These are phyloP conservation scores for Ehretia macrophylla DNA, from an alignment of 257 asterid species.

Conservation along the genomic window DNA sequence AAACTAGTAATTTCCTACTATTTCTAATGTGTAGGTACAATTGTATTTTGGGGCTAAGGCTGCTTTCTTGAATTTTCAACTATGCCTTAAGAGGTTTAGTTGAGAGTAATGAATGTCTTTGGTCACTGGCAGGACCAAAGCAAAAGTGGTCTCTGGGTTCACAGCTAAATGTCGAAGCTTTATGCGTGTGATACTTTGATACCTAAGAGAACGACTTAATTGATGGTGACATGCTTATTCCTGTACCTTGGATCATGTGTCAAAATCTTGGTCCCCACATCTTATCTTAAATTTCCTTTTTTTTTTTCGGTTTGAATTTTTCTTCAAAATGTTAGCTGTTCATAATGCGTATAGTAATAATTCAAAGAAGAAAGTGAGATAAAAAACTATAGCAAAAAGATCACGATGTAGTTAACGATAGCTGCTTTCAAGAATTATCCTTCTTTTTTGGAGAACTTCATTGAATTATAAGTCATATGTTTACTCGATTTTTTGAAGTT, in stretches of 20 bases:
- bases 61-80: background rate
- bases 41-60: background rate
- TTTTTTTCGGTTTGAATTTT: conserved; percentile 3
- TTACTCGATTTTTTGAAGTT: too few species aligned
- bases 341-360: background rate
- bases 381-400: too few species aligned
- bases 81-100: too few species aligned
- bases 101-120: too few species aligned
- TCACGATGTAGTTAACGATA: too few species aligned
- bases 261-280: conserved; percentile 65
- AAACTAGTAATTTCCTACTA: too few species aligned
- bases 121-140: background rate
- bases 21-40: too few species aligned
- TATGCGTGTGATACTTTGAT: background rate
- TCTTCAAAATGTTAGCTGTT: background rate
- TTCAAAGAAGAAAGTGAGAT: too few species aligned
- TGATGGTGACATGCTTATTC: conserved; percentile 45
- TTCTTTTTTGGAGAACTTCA: too few species aligned
- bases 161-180: conserved; percentile 11
- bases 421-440: too few species aligned
- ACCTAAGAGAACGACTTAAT: conserved; percentile 30
- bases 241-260: conserved; percentile 87
- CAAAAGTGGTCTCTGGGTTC: background rate
- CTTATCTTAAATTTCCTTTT: conserved; percentile 26
- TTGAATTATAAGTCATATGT: too few species aligned